Base-by-base conservation (phyloP, 176 grass and related monocot species). In the Eragrostis nindensis region DNA sequence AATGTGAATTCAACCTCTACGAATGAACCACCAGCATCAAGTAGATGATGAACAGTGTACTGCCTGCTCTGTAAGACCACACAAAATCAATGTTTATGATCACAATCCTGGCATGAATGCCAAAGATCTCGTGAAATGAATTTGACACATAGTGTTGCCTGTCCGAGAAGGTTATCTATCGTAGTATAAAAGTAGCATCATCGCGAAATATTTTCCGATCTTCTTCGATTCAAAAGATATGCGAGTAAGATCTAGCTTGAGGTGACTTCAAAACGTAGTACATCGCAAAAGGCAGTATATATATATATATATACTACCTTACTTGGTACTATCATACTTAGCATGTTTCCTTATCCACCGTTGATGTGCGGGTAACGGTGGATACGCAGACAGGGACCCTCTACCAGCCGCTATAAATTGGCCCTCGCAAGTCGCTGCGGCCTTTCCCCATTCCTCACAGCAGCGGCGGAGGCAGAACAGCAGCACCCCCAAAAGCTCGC, bases 401-500 rank as follows among this genome's bases (percentile, higher is more conserved):
- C 39, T 25, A 18, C 22, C 74, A 1, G 57, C 74, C 17, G 17
- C 25, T 78, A 78, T 78, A 78, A 49, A 54, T 2, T 0, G 0
- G 5, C 24, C 8, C 38, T 5, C 0, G 12, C 38, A 16, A 8
- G 7, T 32, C 13, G 5, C 0, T 7, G 1, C 16, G 18, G 11
- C 2, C 32, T 36, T 36, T 36, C 11, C 0, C 1, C 4, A 3
- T 29, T 10, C 16, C 3, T 16, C 22, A 1, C 22, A 32, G 16
- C 59, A 25, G 40, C 27, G 60, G 60, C 5, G 61, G 61, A 66
- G 60, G 44, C 27, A 14, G 8, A 36, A 36, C 2, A 7, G 5
- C n/a, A 36, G 5, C n/a, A 36, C 1, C 22, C 71, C 30, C 61
- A 38, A 66, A 79, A 57, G 71, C 50, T 38, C 71, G 71, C 71